A percentile compares a stretch with the other conserved stretches of the same genome.
Evolutionary conservation across 2,329 filamentous ascomycete species (phyloP).

Genomic region (Cytospora mali): DNA sequence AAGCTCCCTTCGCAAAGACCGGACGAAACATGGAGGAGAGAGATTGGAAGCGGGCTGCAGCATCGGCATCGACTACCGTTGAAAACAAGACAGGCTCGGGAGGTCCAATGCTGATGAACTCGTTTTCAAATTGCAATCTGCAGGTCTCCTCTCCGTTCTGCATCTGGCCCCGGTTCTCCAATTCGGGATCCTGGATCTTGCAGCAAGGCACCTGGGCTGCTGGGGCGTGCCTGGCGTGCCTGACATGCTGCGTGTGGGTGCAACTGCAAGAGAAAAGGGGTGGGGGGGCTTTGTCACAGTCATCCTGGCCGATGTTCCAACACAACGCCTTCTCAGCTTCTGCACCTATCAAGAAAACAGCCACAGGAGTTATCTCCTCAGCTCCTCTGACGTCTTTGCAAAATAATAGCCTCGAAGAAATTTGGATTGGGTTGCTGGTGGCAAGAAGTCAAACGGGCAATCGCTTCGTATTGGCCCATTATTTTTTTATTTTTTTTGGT

Average conservation of each 20-base stretch:
- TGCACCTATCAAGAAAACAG: not conserved
- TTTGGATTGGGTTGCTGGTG: not conserved
- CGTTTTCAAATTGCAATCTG: conserved; percentile 27
- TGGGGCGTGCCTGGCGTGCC: too few species aligned
- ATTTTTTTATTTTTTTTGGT: not conserved
- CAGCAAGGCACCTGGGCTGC: conserved; percentile 10
- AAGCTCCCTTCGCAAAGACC: conserved; percentile 4
- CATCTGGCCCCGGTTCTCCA: conserved; percentile 23
- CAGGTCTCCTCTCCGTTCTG: conserved; percentile 22
- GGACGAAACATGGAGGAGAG: not conserved
- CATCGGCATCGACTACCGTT: not conserved
- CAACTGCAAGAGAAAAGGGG: conserved; percentile 14
- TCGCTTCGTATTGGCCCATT: not conserved
- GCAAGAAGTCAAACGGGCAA: not conserved
- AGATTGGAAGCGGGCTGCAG: conserved; percentile 5
- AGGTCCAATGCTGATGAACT: not conserved
- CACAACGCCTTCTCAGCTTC: not conserved
- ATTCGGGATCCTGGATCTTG: conserved; percentile 20
- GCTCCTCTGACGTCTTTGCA: not conserved
- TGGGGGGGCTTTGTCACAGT: conserved; percentile 16
- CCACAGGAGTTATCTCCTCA: not conserved
- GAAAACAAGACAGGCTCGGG: not conserved
- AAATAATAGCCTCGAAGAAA: not conserved
- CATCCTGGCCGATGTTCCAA: conserved; percentile 5
- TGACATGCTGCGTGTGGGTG: not conserved